Conservation (phyloP, 2,329 filamentous ascomycete species). For the Hymenoscyphus infarciens region DNA sequence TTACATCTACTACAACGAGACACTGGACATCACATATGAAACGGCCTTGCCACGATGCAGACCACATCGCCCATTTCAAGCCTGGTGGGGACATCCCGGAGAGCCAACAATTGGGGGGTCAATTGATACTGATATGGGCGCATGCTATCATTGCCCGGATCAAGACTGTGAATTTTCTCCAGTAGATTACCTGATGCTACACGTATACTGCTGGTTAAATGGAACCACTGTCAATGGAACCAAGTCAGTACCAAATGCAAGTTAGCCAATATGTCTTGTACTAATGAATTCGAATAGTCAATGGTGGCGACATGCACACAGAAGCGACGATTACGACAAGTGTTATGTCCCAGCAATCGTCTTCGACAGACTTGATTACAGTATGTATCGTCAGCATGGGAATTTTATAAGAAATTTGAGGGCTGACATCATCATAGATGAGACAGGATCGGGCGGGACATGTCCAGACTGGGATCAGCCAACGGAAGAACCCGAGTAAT, state of each 20-base stretch:
- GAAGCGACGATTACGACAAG: slow-evolving; percentile 9
- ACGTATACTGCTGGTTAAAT: slow-evolving; percentile 9
- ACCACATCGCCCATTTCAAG: slow-evolving; percentile 7
- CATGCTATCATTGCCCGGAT: slow-evolving; percentile 11
- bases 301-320: slow-evolving; percentile 11
- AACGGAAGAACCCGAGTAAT: not conserved
- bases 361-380: slow-evolving; percentile 8
- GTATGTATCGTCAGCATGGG: not conserved
- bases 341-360: slow-evolving; percentile 9
- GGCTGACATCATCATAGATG: not conserved
- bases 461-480: slow-evolving; percentile 10
- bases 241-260: slow-evolving; percentile 2
- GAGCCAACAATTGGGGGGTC: slow-evolving; percentile 4
- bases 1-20: slow-evolving; percentile 10
- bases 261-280: not conserved
- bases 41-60: not conserved
- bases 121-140: slow-evolving; percentile 3
- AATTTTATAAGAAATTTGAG: too few species aligned
- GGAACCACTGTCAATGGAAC: slow-evolving; percentile 7
- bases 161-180: not conserved
- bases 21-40: slow-evolving; percentile 9
- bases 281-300: not conserved
- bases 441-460: slow-evolving; percentile 7
- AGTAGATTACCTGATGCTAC: slow-evolving; percentile 10
- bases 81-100: slow-evolving; percentile 6